A percentile compares a stretch with the other conserved stretches of the same genome.
These are phyloP conservation scores for Venturia aucupariae DNA, from an alignment of 2,329 filamentous ascomycete genomes.

Conservation along the genomic window DNA sequence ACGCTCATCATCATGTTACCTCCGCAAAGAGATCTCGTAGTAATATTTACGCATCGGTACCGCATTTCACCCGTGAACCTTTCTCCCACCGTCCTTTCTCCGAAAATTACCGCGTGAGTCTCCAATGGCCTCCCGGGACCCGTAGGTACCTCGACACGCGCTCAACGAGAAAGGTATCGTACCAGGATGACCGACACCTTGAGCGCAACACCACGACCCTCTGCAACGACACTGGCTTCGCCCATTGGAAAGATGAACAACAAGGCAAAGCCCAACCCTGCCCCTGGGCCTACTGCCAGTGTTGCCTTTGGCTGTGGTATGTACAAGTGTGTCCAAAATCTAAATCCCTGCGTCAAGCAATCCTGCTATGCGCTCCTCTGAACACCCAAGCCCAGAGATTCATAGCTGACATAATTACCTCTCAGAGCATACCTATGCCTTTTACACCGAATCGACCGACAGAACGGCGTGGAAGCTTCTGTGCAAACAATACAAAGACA, in stretches of 20 bases:
- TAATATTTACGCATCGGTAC: background rate
- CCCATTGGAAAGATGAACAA: slow-evolving; percentile 12
- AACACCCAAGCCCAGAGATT: slow-evolving; percentile 1
- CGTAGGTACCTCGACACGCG: background rate
- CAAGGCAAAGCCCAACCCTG: slow-evolving; percentile 8
- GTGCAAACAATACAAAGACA: slow-evolving; percentile 61
- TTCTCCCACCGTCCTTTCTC: background rate
- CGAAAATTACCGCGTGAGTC: background rate
- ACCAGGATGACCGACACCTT: slow-evolving; percentile 2
- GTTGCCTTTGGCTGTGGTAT: slow-evolving; percentile 16
- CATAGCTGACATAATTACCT: background rate
- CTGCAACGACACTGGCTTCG: slow-evolving; percentile 12
- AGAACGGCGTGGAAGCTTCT: slow-evolving; percentile 56
- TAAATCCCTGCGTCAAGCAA: background rate
- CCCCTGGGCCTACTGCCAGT: background rate
- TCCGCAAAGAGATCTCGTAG: background rate
- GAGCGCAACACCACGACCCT: background rate
- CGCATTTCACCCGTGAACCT: background rate
- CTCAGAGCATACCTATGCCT: slow-evolving; percentile 61
- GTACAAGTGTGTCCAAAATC: background rate
- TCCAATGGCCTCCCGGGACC: background rate
- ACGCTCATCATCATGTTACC: background rate
- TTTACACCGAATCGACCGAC: slow-evolving; percentile 54
- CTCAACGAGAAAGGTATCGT: background rate
- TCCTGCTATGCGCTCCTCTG: slow-evolving; percentile 14